A percentile compares a stretch with the other conserved stretches of the same genome.
Evolutionary conservation across 2,329 filamentous ascomycete species (phyloP).

Genomic region (Arthrobotrys conoides): DNA sequence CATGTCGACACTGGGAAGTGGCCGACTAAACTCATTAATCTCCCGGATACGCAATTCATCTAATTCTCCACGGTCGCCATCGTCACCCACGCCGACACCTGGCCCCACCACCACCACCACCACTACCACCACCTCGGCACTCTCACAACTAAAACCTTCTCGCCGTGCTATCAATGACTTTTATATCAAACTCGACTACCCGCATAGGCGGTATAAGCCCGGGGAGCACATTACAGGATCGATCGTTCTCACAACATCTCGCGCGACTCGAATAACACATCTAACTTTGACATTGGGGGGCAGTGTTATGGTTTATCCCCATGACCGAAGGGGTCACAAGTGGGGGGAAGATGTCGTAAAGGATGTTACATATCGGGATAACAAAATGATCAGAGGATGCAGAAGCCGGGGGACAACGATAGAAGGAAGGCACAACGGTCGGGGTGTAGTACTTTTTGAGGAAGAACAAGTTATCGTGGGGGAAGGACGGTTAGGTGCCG

Average conservation of each 20-base stretch:
- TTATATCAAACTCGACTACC: conserved; percentile 81
- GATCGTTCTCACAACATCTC: conserved; percentile 80
- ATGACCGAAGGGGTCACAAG: conserved; percentile 71
- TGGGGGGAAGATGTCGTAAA: conserved; percentile 68
- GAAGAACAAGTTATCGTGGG: conserved; percentile 85
- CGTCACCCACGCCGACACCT: conserved; percentile 25
- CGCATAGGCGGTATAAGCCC: conserved; percentile 81
- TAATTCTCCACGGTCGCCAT: conserved; percentile 39
- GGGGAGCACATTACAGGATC: conserved; percentile 81
- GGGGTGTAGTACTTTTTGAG: conserved; percentile 84
- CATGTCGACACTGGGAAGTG: conserved; percentile 42
- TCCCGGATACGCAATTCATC: conserved; percentile 53
- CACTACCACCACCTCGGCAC: conserved; percentile 19
- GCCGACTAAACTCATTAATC: conserved; percentile 49
- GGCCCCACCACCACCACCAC: conserved; percentile 17
- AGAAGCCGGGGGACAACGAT: conserved; percentile 66
- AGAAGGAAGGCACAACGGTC: conserved; percentile 78
- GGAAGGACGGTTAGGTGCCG: conserved; percentile 80
- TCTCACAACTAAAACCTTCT: conserved; percentile 65
- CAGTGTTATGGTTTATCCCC: conserved; percentile 83
- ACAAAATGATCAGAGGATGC: conserved; percentile 66
- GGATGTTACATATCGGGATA: conserved; percentile 68
- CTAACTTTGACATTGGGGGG: conserved; percentile 83
- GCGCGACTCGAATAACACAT: conserved; percentile 83
- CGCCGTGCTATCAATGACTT: conserved; percentile 81